A percentile compares a stretch with the other conserved stretches of the same genome.
Conservation (phyloP, 2,329 filamentous ascomycete genomes). For the Claviceps sorghi region DNA sequence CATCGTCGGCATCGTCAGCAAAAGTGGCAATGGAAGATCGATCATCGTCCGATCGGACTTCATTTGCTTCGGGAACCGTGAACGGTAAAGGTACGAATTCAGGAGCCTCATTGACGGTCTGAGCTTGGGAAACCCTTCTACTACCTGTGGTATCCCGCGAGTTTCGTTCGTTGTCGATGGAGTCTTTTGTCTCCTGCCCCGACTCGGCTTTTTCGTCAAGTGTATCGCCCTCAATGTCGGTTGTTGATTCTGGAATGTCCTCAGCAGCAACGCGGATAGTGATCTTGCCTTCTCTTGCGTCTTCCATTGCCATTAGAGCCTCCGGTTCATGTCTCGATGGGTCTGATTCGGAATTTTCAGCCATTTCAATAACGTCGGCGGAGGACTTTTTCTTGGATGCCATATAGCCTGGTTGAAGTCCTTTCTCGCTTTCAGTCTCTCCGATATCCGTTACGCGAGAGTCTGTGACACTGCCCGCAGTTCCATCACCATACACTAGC, state of each 20-base stretch:
- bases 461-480: slow-evolving; percentile 17
- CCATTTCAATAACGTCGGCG: slow-evolving; percentile 40
- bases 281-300: slow-evolving; percentile 29
- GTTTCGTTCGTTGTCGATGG: slow-evolving; percentile 9
- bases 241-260: slow-evolving; percentile 21
- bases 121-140: slow-evolving; percentile 8
- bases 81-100: slow-evolving; percentile 53
- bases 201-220: slow-evolving; percentile 17
- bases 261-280: slow-evolving; percentile 39
- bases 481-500: slow-evolving; percentile 52
- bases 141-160: slow-evolving; percentile 10
- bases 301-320: slow-evolving; percentile 27
- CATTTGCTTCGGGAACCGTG: slow-evolving; percentile 34
- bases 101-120: slow-evolving; percentile 23
- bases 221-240: slow-evolving; percentile 10
- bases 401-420: slow-evolving; percentile 18
- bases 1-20: slow-evolving; percentile 43
- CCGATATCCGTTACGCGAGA: slow-evolving; percentile 38
- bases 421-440: slow-evolving; percentile 34
- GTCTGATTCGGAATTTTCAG: slow-evolving; percentile 27
- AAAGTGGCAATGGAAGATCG: slow-evolving; percentile 57
- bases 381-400: slow-evolving; percentile 23
- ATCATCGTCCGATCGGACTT: slow-evolving; percentile 28
- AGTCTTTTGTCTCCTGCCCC: slow-evolving; percentile 7
- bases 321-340: slow-evolving; percentile 16